Evolutionary conservation across 176 grass and related monocot species (phyloP).

Genomic region (Poa annua): DNA sequence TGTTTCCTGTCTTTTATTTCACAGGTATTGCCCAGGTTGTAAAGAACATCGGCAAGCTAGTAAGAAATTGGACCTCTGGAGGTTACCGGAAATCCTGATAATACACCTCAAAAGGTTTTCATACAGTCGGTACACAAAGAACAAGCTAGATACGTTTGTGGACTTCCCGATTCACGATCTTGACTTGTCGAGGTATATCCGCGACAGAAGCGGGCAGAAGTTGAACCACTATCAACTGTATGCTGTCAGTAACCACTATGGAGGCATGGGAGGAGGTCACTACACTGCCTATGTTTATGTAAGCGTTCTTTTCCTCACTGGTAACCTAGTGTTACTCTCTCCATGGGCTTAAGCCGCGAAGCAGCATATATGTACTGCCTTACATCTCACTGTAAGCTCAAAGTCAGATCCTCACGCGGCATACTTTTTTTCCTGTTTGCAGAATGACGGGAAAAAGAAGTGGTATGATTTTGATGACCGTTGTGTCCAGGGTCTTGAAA

Average conservation of each 20-base stretch:
- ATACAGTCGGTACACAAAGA: slow-evolving; percentile 81
- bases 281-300: slow-evolving; percentile 93
- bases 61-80: slow-evolving; percentile 96
- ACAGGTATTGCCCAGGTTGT: slow-evolving; percentile 87
- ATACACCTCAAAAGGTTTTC: slow-evolving; percentile 96
- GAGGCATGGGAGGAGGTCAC: slow-evolving; percentile 92
- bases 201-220: slow-evolving; percentile 41
- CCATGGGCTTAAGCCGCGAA: not conserved
- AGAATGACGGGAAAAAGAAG: slow-evolving; percentile 63
- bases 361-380: not conserved
- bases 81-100: slow-evolving; percentile 91
- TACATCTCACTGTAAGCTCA: not conserved
- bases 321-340: not conserved
- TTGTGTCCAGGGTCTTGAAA: slow-evolving; percentile 54
- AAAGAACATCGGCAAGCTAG: slow-evolving; percentile 85
- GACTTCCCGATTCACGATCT: slow-evolving; percentile 89
- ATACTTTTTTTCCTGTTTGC: slow-evolving; percentile 23
- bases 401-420: not conserved
- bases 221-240: slow-evolving; percentile 69
- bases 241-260: slow-evolving; percentile 94
- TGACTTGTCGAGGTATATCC: slow-evolving; percentile 78
- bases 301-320: slow-evolving; percentile 39
- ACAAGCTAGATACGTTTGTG: slow-evolving; percentile 90
- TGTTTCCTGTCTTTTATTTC: slow-evolving; percentile 21
- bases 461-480: slow-evolving; percentile 94